Percentiles rank a stretch among this genome's conserved stretches.
Conservation (phyloP, 2,329 filamentous ascomycete genomes). For the Amphichorda felina region DNA sequence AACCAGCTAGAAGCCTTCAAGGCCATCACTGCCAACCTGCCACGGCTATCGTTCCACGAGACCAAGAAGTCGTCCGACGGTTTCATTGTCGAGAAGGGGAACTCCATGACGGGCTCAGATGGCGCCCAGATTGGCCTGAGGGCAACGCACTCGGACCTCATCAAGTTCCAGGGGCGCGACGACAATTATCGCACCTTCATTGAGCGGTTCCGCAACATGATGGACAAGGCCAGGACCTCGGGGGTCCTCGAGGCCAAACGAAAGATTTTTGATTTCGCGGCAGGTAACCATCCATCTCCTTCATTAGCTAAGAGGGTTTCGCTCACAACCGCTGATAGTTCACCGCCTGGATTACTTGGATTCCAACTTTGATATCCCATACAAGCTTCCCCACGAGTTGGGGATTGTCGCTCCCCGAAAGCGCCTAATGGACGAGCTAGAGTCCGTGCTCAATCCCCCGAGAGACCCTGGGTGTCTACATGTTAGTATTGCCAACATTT, state of each 20-base stretch:
- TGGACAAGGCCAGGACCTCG: slow-evolving; percentile 6
- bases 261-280: slow-evolving; percentile 7
- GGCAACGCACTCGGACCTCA: slow-evolving; percentile 11
- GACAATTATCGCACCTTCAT: slow-evolving; percentile 13
- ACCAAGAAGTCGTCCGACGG: slow-evolving; percentile 10
- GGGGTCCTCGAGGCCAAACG: slow-evolving; percentile 9
- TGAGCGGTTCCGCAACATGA: slow-evolving; percentile 10
- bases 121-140: slow-evolving; percentile 10
- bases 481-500: slow-evolving; percentile 10
- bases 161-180: slow-evolving; percentile 12
- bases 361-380: slow-evolving; percentile 8
- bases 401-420: slow-evolving; percentile 3
- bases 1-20: slow-evolving; percentile 15
- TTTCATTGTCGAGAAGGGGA: slow-evolving; percentile 12
- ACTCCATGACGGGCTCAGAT: slow-evolving; percentile 12
- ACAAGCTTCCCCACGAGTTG: slow-evolving; percentile 7
- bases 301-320: neutral
- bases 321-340: slow-evolving; percentile 3
- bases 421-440: neutral
- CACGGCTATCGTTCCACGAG: slow-evolving; percentile 13
- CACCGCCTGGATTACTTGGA: slow-evolving; percentile 8
- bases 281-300: neutral
- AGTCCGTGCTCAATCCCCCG: slow-evolving; percentile 5
- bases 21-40: slow-evolving; percentile 10
- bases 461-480: slow-evolving; percentile 5